Base-by-base conservation (phyloP, 1,284 basidiomycete species). In the Garcileccinum viscosum region DNA sequence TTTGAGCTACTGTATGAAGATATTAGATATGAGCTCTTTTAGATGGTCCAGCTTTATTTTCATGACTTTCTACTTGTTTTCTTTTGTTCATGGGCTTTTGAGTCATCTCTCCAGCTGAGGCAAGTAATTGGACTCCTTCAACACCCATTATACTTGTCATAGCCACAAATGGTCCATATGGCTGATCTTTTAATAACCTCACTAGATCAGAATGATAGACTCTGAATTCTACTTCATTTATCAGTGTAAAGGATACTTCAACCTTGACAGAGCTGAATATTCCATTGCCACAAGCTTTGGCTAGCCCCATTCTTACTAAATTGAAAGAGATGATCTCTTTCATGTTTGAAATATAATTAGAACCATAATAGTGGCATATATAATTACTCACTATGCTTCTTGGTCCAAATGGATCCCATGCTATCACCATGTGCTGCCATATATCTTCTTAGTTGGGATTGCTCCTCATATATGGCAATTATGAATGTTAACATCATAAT, bases 401-500 rank as follows among this genome's bases (percentile, higher is more conserved):
- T 53, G 14, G 50, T 53, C 50, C 27, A 53, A 3, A 9, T 42
- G 6, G 27, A 1, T 53, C 50, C 50, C 50, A 53, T 53, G 50
- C 50, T 53, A 53, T 53, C 17, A 15, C 9, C 17, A 30, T 53
- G 24, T 1, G 14, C 50, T 53, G n/a, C 24, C 50, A 53, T 53
- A 17, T 53, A 30, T 53, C 50, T 53, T 53, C 50, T 53, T 2
- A 53, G 50, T 53, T 24, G 50, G 15, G 50, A 53, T 11, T 53
- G 50, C 24, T 24, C 15, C 50, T 56, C 56, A 32, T 59, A 53
- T 5, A 53, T n/a, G 5, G 5, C 56, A 22, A 59, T 59, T 5
- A 59, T 59, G 56, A 59, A 59, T n/a, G 32, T 59, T 9, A 32
- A 59, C 56, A 59, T 59, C 32, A 59, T 59, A 32, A 59, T 59